Conservation (phyloP, 257 asterid species). For the Mitragyna speciosa region DNA sequence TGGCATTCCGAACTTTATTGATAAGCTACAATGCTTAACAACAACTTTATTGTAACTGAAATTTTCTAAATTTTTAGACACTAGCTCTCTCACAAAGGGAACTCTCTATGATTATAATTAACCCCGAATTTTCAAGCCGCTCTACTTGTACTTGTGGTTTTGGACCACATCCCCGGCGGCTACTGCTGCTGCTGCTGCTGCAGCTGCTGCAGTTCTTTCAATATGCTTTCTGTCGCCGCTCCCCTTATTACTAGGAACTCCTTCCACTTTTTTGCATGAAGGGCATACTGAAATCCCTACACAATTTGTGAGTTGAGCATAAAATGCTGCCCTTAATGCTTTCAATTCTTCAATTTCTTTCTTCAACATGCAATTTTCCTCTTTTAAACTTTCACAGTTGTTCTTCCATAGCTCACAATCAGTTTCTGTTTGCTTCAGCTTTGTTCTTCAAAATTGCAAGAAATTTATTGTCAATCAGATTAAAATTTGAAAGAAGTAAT, state of each 20-base stretch:
- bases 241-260: background rate
- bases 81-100: background rate
- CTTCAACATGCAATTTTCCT: constrained; percentile 59
- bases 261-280: constrained; percentile 22
- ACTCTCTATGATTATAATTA: background rate
- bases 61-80: background rate
- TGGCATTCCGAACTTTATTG: background rate
- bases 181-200: background rate
- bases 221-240: constrained; percentile 5
- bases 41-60: background rate
- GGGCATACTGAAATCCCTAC: constrained; percentile 16
- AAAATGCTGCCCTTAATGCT: constrained; percentile 25
- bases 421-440: constrained; percentile 78
- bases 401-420: constrained; percentile 68
- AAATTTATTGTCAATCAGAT: background rate
- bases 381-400: constrained; percentile 47
- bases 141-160: constrained; percentile 8
- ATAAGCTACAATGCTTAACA: background rate
- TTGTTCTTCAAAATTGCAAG: constrained; percentile 49
- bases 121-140: constrained; percentile 5
- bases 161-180: constrained; percentile 7
- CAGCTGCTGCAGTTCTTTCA: background rate
- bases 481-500: background rate
- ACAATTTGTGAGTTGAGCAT: constrained; percentile 10
- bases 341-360: constrained; percentile 56